These are phyloP conservation scores for Aspergillus jensenii DNA, from an alignment of 2,329 filamentous ascomycete genomes.

Conservation along the genomic window DNA sequence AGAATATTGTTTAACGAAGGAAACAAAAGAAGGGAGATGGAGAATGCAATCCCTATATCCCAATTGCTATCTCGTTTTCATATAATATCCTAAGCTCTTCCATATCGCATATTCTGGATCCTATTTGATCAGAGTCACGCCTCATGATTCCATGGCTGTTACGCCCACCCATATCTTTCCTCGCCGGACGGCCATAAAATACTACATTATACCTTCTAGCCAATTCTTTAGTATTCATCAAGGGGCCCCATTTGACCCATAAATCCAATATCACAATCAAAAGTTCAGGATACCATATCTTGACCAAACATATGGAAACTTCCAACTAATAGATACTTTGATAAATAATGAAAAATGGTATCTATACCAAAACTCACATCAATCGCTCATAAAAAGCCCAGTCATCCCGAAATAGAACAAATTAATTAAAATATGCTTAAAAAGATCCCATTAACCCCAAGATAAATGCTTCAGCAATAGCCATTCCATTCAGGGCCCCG, in stretches of 20 bases:
- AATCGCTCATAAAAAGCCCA: not conserved
- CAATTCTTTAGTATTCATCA: not conserved
- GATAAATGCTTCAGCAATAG: constrained; percentile 11
- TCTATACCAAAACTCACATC: not conserved
- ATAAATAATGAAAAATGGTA: not conserved
- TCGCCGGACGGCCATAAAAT: not conserved
- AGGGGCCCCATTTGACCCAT: not conserved
- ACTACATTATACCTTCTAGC: not conserved
- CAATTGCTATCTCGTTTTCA: constrained; percentile 15
- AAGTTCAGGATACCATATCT: not conserved
- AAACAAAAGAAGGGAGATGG: constrained; percentile 23
- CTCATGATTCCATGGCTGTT: constrained; percentile 36
- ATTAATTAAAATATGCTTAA: not conserved
- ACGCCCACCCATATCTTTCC: constrained; percentile 13
- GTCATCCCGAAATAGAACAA: not conserved
- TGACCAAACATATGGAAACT: not conserved
- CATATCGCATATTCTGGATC: constrained; percentile 29
- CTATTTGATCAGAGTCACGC: constrained; percentile 36
- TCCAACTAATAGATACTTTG: not conserved
- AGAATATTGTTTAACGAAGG: constrained; percentile 19
- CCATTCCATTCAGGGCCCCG: constrained; percentile 16
- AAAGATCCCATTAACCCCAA: not conserved
- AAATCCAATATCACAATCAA: not conserved
- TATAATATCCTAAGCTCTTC: constrained; percentile 18
- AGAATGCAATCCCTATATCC: constrained; percentile 5